Base-by-base conservation (phyloP, 371 early-diverging fungal genomes). In the Mucor velutinosus region DNA sequence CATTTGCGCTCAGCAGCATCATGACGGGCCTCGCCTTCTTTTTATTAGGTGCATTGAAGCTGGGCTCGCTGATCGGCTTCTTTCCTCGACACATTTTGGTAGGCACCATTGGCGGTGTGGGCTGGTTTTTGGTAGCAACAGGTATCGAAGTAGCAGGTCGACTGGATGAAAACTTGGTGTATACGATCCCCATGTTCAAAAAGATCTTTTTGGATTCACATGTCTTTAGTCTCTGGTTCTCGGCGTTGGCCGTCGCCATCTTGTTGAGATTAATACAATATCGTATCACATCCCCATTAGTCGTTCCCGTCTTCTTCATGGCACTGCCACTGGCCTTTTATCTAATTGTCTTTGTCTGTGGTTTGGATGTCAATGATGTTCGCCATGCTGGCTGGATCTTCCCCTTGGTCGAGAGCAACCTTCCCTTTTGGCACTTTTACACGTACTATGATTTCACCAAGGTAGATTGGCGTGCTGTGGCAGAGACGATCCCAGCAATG, bases 1-100 rank as follows among this genome's bases (percentile, higher is more conserved):
- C 96, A 0, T 97, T 94, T 79, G 93, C 96, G 0, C 41, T 89
- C 32, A 92, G 92, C 74, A 86, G 94, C 1, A 61, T 98, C 41
- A 74, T 96, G 77, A 98, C 97, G 0, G 98, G 97, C 3, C 35
- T 92, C 1, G 92, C 89, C 14, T 98, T 98, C 69, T 83, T 94
- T 66, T 64, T 92, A n/a, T 79, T 98, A 4, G 98, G 97, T 17
- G 83, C 86, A 49, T 90, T 96, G 63, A 89, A 90, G 65, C 80
- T 94, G 37, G 95, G 94, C 6, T 86, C 89, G 3, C 67, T 95
- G 51, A 91, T 95, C 21, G 93, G 90, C 37, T 97, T 97, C 80
- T 98, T 98, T 75, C 98, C 98, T 7, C 85, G 98, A 4, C 97
- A 96, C 65, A 95, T 98, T 55, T 83, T 98, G 7, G 94, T 98